Evolutionary conservation across 192 early-diverging fungal genomes (phyloP), one percentile per base, ranked within the genome.

Genomic region (Umbelopsis isabellina): DNA sequence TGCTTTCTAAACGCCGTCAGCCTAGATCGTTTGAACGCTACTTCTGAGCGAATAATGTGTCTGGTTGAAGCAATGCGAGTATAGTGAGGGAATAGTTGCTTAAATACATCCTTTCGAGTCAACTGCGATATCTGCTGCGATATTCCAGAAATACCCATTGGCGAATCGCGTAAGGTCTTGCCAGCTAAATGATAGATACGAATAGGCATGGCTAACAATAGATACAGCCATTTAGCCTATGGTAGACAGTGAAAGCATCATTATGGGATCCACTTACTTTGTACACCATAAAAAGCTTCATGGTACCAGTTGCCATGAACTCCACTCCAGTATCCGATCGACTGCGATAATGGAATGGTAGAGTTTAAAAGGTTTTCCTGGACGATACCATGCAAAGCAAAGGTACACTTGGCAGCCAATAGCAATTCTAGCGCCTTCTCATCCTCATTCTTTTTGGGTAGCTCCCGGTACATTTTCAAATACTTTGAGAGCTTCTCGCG

Each of bases 261-360:
- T 50, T 30, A 3, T 33, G 1, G 1, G 15, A 12, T 20, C 52
- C 10, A 53, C 75, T 80, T 77, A 85, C 85, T 86, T 64, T 85
- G 84, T 16, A 85, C 41, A 33, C 72, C 74, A 70, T 85, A 85
- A 33, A 77, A 72, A 9, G 75, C 20, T 66, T 73, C 77, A 69
- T 81, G 75, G 8, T 80, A 21, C 5, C 71, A 55, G 27, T 78
- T 84, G 33, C 81, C 81, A 41, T 81, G 78, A 33, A 87, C 77
- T 0, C 81, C 70, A 49, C 84, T 79, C 91, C 91, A 93, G 70
- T 91, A 93, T 48, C 86, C 73, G 46, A 91, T 86, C 46, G 89
- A 83, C 21, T 81, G 78, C 2, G 85, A 81, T 37, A 91, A 52
- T 8, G 89, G 89, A 51, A 93, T 72, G 16, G 85, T 86, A 0